Base-by-base conservation (phyloP, 495 filamentous ascomycete species). In the Amniculicola lignicola region DNA sequence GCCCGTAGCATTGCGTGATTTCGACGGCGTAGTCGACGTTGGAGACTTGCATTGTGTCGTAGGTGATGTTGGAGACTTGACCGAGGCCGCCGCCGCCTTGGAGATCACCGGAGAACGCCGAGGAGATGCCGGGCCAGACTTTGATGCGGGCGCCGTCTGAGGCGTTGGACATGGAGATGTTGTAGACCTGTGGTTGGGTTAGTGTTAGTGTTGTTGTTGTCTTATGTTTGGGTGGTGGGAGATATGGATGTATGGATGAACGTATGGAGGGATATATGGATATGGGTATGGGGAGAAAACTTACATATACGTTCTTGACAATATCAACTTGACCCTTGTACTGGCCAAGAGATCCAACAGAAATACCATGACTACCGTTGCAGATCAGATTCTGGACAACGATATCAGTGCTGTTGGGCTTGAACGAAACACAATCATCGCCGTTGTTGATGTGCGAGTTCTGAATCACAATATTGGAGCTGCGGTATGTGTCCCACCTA, bases 401-500 rank as follows among this genome's bases (percentile, higher is more conserved):
- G 47, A 89, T 82, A 48, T 88, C 75, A n/a, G 83, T 87, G 66
- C 77, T 82, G 67, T 88, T 88, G 1, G 85, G 85, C 67, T 89
- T 88, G 76, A 88, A 87, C 10, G 82, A 82, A n/a, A 88, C 84
- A 54, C 84, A 88, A 63, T 88, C 82, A 58, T 89, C 84, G 21
- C 82, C 82, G 48, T 88, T 88, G 61, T 83, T 75, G 47, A 89
- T 78, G 15, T 78, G 72, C 1, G 80, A 84, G 65, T 89, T 79
- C 61, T 87, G 84, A 36, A 88, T 86, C 1, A 82, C 78, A 46
- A 85, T 77, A 29, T 80, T 79, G 0, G 69, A 67, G 9, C 78
- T 82, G 10, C 82, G 77, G 64, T 87, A 88, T 2, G 80, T 80
- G 62, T 87, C 85, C 63, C 59, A 63, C 3, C 52, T 40, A 28